Conservation (phyloP, 257 asterid genomes). For the Leptodermis oblonga region DNA sequence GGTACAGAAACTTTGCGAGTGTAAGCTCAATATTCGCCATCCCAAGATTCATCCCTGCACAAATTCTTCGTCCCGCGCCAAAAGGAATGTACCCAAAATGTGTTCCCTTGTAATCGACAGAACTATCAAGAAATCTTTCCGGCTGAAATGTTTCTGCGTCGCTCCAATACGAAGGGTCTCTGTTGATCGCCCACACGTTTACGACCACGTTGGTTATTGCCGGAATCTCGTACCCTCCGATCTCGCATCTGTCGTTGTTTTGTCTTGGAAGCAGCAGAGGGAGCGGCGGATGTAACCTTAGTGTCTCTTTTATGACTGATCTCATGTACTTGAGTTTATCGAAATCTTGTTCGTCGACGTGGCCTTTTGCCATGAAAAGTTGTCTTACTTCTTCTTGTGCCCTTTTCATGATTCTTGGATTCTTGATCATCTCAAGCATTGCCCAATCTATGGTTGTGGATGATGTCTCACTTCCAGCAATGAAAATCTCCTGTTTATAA, state of each 20-base stretch:
- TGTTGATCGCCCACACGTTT: not conserved
- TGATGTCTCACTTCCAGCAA: slow-evolving; percentile 5
- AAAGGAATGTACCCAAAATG: not conserved
- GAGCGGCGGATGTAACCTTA: not conserved
- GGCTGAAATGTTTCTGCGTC: slow-evolving; percentile 10
- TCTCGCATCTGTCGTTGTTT: not conserved
- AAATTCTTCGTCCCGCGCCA: slow-evolving; percentile 17
- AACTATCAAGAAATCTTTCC: slow-evolving; percentile 15
- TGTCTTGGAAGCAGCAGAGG: not conserved
- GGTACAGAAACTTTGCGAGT: not conserved
- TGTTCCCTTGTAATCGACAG: slow-evolving; percentile 4
- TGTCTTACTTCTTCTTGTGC: slow-evolving; percentile 8
- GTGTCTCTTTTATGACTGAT: slow-evolving; percentile 10
- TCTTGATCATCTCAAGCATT: not conserved
- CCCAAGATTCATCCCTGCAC: slow-evolving; percentile 2
- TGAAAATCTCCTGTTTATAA: not conserved
- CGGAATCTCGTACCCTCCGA: slow-evolving; percentile 1
- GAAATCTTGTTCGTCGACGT: not conserved
- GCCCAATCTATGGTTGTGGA: slow-evolving; percentile 4
- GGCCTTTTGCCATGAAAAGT: not conserved
- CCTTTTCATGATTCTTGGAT: not conserved
- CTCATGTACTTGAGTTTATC: not conserved
- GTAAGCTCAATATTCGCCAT: not conserved
- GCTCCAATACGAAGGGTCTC: not conserved
- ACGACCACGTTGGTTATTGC: not conserved